A percentile compares a stretch with the other conserved stretches of the same genome.
Evolutionary conservation across 169 alveolate genomes (phyloP).

Genomic region (Eimeria maxima): DNA sequence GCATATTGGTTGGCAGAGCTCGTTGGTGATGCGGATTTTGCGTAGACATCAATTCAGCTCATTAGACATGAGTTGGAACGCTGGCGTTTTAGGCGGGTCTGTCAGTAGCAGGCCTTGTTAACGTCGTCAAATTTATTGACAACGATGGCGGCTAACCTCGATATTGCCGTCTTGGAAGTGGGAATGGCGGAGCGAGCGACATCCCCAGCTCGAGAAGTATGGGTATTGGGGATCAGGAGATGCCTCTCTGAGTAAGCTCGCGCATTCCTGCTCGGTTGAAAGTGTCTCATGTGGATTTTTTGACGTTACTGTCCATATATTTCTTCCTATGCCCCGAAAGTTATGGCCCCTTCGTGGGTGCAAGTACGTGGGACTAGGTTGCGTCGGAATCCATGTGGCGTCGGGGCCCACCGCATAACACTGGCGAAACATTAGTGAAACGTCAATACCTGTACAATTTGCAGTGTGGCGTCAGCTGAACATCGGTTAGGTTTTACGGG

Average conservation of each 20-base stretch:
- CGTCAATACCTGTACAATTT: not conserved
- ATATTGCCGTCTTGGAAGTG: not conserved
- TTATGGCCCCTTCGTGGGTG: not conserved
- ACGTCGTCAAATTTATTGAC: not conserved
- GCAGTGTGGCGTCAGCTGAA: not conserved
- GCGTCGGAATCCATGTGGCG: not conserved
- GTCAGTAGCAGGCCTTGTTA: not conserved
- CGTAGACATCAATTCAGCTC: not conserved
- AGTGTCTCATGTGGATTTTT: not conserved
- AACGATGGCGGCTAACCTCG: not conserved
- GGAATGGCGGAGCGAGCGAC: not conserved
- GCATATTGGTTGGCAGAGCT: not conserved
- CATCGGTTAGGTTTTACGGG: not conserved
- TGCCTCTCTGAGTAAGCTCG: not conserved
- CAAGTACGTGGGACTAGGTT: not conserved
- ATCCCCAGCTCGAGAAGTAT: not conserved
- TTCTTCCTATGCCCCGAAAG: not conserved
- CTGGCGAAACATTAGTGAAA: not conserved
- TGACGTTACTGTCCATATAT: not conserved
- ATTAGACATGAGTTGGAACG: too few relatives aligned
- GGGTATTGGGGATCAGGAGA: not conserved
- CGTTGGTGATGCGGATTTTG: not conserved
- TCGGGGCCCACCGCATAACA: not conserved
- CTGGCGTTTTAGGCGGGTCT: too few relatives aligned
- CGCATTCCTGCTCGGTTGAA: not conserved